Percentiles rank a stretch among this genome's conserved stretches.
These are phyloP conservation scores for Parascedosporium putredinis DNA, from an alignment of 2,329 filamentous ascomycete genomes.

Conservation along the genomic window DNA sequence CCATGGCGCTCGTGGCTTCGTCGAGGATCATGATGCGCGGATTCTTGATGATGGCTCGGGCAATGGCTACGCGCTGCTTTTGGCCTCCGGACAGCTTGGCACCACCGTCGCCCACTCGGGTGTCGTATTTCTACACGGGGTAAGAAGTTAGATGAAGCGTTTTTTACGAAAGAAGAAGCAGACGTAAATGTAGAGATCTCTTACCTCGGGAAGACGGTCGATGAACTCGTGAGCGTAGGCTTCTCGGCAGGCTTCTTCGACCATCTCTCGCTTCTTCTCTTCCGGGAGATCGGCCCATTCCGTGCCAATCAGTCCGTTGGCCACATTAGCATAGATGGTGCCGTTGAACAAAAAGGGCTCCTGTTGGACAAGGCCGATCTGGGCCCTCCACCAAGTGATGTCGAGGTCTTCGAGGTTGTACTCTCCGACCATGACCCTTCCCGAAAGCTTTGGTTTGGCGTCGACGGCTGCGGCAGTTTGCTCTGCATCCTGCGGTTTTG, in stretches of 20 bases:
- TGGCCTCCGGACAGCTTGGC: conserved; percentile 77
- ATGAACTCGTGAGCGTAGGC: conserved; percentile 63
- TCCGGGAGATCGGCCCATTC: conserved; percentile 34
- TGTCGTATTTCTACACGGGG: conserved; percentile 50
- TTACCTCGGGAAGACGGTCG: conserved; percentile 45
- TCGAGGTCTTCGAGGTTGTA: conserved; percentile 14
- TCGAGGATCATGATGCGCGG: conserved; percentile 66
- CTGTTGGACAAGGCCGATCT: conserved; percentile 41
- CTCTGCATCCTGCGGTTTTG: background rate
- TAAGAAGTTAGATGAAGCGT: conserved; percentile 9
- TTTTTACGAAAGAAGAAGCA: background rate
- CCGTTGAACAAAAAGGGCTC: conserved; percentile 43
- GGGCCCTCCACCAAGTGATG: conserved; percentile 31
- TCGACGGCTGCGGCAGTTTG: conserved; percentile 6
- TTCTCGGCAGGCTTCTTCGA: conserved; percentile 53
- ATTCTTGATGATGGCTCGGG: conserved; percentile 61
- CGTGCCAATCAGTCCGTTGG: conserved; percentile 44
- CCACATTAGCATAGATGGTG: conserved; percentile 47
- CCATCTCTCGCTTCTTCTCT: conserved; percentile 37
- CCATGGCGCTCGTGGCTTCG: conserved; percentile 62
- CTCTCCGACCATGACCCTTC: conserved; percentile 11
- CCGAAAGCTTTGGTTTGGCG: conserved; percentile 5
- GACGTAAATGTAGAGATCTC: conserved; percentile 8
- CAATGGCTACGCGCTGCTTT: conserved; percentile 69
- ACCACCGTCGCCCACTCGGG: conserved; percentile 65